phyloP scores from a whole-genome alignment of 192 early-diverging fungal genomes.

The Chytriomyces confervae region DNA sequence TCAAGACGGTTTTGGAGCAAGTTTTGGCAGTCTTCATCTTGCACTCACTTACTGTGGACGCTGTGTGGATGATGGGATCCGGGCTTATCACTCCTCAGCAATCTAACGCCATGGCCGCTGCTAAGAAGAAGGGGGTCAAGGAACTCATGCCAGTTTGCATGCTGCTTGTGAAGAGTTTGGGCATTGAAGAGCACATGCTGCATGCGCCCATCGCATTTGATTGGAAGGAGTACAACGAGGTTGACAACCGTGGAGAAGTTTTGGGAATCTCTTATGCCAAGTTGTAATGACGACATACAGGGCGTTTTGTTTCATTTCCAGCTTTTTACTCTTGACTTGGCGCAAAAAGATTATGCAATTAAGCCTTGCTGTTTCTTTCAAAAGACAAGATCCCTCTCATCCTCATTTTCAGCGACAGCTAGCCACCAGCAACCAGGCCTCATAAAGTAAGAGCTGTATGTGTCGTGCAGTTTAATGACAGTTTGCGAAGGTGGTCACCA shows the following conservation, averaged over 20 bases:
- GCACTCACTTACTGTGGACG: conserved; percentile 45
- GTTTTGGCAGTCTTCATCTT: conserved; percentile 29
- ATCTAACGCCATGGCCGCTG: conserved; percentile 48
- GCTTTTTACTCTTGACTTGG: too few species aligned
- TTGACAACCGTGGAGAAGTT: conserved; percentile 68
- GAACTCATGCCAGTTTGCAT: conserved; percentile 58
- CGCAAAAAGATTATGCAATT: too few species aligned
- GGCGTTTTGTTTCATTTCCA: too few species aligned
- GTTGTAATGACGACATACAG: neutral
- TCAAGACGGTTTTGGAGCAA: conserved; percentile 33
- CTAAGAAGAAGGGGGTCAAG: conserved; percentile 57
- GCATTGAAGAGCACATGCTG: conserved; percentile 63
- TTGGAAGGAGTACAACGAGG: conserved; percentile 70
- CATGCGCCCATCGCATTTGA: conserved; percentile 75
- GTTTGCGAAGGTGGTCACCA: too few species aligned
- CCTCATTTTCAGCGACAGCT: too few species aligned
- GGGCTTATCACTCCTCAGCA: conserved; percentile 56
- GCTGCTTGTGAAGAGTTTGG: conserved; percentile 63
- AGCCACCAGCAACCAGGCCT: too few species aligned
- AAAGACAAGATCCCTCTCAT: too few species aligned
- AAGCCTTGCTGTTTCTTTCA: too few species aligned
- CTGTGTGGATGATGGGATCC: conserved; percentile 63
- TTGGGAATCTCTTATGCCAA: conserved; percentile 6
- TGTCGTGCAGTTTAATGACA: too few species aligned
- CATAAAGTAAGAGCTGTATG: too few species aligned